A percentile compares a stretch with the other conserved stretches of the same genome.
Evolutionary conservation across 2,329 filamentous ascomycete genomes (phyloP).

Genomic region (Zasmidium citrigriseum): DNA sequence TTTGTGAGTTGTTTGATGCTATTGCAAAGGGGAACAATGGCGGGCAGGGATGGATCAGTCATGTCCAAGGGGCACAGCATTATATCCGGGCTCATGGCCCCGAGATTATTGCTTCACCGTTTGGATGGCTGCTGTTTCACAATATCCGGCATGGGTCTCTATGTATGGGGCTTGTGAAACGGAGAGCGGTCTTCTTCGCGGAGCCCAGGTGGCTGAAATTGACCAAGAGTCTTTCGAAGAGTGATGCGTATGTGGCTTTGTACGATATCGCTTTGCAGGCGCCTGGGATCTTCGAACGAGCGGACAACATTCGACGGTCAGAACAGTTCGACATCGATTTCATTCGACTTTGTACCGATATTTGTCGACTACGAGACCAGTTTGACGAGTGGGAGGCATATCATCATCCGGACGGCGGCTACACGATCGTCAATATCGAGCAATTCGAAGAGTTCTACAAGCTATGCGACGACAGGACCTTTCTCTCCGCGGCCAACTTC

Average conservation of each 20-base stretch:
- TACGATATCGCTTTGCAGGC: not conserved
- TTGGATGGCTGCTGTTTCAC: not conserved
- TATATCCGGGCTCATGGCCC: not conserved
- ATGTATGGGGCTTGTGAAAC: not conserved
- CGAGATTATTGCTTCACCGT: not conserved
- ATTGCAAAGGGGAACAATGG: not conserved
- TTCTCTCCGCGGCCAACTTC: not conserved
- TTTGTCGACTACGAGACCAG: not conserved
- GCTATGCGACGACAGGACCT: not conserved
- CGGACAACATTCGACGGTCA: not conserved
- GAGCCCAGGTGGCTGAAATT: not conserved
- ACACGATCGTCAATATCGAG: not conserved
- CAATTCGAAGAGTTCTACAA: not conserved
- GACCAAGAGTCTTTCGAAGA: not conserved
- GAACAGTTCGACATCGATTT: not conserved
- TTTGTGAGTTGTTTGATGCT: not conserved
- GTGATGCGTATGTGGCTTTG: not conserved
- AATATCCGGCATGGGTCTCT: not conserved
- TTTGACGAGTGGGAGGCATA: not conserved
- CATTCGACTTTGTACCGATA: not conserved
- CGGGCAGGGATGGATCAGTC: not conserved
- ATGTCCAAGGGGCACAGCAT: not conserved
- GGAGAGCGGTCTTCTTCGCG: not conserved
- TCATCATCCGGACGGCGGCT: not conserved
- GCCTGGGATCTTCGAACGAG: not conserved